Base-by-base conservation (phyloP, 176 grass and related monocot species). In the Avena eriantha region DNA sequence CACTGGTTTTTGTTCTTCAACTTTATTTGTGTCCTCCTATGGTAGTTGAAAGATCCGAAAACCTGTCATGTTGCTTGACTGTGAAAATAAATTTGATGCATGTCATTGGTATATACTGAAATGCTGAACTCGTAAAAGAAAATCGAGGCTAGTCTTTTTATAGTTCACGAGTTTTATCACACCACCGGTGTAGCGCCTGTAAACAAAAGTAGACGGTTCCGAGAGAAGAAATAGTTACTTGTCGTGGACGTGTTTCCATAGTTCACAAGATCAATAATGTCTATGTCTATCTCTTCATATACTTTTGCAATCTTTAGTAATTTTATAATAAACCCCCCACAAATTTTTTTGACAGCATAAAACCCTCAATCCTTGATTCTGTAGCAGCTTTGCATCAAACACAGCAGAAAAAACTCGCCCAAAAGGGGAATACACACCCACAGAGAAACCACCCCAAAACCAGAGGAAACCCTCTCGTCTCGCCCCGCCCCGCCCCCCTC, bases 401-500 rank as follows among this genome's bases (percentile, higher is more conserved):
- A 4, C 17, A 8, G 2, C 57, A 60, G n/a, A 19, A 60, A 60
- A 60, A 17, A 60, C 66, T 35, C 16, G 11, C 33, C 33, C 66
- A 11, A 19, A 66, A 35, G 16, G 43, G 56, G 17, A 47, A 49
- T 11, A 76, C 63, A 68, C 64, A 68, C 64, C 29, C 13, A 76
- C 15, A 76, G 73, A 8, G 73, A 86, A 86, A 57, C 60, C 65
- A 71, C 85, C 51, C 65, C 51, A 49, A 87, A 80, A 80, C 85
- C 85, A 87, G 74, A 77, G 50, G 24, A 77, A 87, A 87, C 85
- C 78, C 87, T 89, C 55, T 53, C 64, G 15, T 51, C 49, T 77
- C 24, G 46, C 47, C 47, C 49, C 22, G 21, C 69, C 69, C 39
- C 39, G 39, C 39, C 7, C 56, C 19, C 36, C 43, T 7, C 23